Evolutionary conservation across 257 asterid genomes (phyloP), one percentile per base, ranked within the genome.

Genomic region (Penstemon barbatus): DNA sequence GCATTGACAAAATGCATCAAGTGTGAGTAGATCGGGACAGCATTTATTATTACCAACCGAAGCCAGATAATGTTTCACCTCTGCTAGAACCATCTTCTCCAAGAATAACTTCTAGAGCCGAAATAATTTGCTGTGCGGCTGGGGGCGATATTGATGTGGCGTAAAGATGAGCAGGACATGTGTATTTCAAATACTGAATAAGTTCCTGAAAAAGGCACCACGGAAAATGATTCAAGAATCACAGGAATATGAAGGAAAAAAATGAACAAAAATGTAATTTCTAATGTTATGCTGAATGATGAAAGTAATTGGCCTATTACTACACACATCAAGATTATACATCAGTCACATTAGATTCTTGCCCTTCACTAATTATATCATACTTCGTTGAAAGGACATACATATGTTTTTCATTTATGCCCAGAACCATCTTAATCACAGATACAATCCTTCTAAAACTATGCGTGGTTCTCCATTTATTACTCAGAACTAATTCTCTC

Each of bases 71-170:
- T 51, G 66, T 73, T 79, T 54, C 73, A 90, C 99, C 97, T 88
- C 99, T 81, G 78, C 88, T 85, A 77, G 99, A 84, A 71, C 99
- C 97, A 77, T 93, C 99, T 77, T 93, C 99, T 75, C 99, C 99
- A 74, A 87, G 95, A 80, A 93, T 71, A 80, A 93, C 99, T 82
- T 80, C 75, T 74, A 93, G 76, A 65, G 99, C 75, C 76, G 99
- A 93, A 48, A 93, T 87, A 53, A 90, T 93, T 80, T 93, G 99
- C 81, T 93, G 89, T 50, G 96, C 95, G 70, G 96, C 92, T 56
- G 99, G 99, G 52, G 99, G 99, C 11, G 99, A 88, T 68, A 93
- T 80, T 9, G 99, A 90, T 52, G 99, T 90, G 66, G 96, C 99
- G 80, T 93, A 93, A 65, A 90, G 84, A 79, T 93, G 99, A 82